Evolutionary conservation across 306 rosid species (phyloP), one percentile per base, ranked within the genome.

Genomic region (Leucaena leucocephala): DNA sequence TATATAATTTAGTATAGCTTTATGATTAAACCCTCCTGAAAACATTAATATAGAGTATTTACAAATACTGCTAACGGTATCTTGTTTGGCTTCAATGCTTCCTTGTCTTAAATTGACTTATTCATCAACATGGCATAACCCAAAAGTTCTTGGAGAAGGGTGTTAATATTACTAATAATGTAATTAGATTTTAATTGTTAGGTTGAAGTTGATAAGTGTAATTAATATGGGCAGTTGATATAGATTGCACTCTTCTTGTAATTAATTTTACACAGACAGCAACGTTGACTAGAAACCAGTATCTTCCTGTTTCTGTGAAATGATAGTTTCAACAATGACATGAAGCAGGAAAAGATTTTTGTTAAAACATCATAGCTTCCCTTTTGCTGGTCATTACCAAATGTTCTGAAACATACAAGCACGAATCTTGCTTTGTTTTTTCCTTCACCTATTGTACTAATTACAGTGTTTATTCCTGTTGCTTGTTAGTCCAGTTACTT

Each of bases 341-440:
- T 69, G 45, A 77, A 69, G 76, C 73, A 72, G 61, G 19, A 39
- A 71, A 44, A 55, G 70, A 71, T 63, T 58, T 64, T 44, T 72
- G 40, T 73, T 16, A 36, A 61, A 58, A 21, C 82, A 87, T 86
- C 76, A 78, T 85, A 72, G 86, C 77, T 82, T 81, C 78, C 54
- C 59, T 16, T 66, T 68, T 44, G 71, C 76, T 79, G 54, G 74
- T 77, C 68, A 50, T 84, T 70, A 78, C 73, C 19, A 72, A 61
- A 73, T 81, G 76, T 84, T 87, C 42, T 67, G 19, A 39, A 82
- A 83, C 76, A 34, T 12, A 16, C 1, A 45, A 22, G 14, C 27
- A 17, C 7, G 33, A 17, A 65, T 17, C 48, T 39, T 38, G 16
- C 48, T 39, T 8, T 65, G 71, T 65, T 65, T 65, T 39, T 65